Base-by-base conservation (phyloP, 2,329 filamentous ascomycete genomes). In the Diplodia seriata region DNA sequence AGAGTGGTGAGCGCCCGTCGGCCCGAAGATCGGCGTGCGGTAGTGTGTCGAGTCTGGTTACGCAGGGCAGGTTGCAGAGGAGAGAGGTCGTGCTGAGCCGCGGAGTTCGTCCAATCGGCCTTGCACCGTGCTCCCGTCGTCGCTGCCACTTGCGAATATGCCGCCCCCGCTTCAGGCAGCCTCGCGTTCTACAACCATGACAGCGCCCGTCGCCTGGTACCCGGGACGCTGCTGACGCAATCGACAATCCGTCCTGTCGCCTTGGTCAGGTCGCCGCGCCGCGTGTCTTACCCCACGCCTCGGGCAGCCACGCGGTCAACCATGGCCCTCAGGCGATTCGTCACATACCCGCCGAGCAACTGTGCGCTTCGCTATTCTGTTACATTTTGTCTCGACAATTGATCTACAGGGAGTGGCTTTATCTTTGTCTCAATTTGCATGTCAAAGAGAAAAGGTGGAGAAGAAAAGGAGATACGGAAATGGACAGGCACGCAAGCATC, bases 361-460 rank as follows among this genome's bases (percentile, higher is more conserved):
- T 49, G 26, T 31, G 29, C 40, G 64, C 29, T 57, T 57, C 50
- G 20, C 15, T 55, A 57, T 47, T 66, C 64, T 66, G 40, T 50
- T 66, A 66, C 64, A 66, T 66, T 66, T 63, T 63, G 47, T 51
- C 64, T 66, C 54, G 64, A 57, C 64, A 33, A 26, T 49, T 66
- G 64, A 66, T 66, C 53, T 66, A 66, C 64, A 66, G 31, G 38
- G 53, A 50, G 53, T 54, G 53, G 36, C 57, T 66, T 57, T 54
- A 55, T 66, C 40, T 66, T 50, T 38, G 53, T 66, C 64, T 66
- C 64, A 66, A 66, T 66, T 66, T 66, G 53, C 53, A 57, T 66
- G 26, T 66, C 40, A 57, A 63, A 20, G 47, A 63, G 59, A 63
- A 59, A 56, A 23, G 49, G 54, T 55, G 65, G 59, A 43, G 14